Evolutionary conservation across 768 basidiomycete species (phyloP).

Genomic region (Punctularia strigosozonata): DNA sequence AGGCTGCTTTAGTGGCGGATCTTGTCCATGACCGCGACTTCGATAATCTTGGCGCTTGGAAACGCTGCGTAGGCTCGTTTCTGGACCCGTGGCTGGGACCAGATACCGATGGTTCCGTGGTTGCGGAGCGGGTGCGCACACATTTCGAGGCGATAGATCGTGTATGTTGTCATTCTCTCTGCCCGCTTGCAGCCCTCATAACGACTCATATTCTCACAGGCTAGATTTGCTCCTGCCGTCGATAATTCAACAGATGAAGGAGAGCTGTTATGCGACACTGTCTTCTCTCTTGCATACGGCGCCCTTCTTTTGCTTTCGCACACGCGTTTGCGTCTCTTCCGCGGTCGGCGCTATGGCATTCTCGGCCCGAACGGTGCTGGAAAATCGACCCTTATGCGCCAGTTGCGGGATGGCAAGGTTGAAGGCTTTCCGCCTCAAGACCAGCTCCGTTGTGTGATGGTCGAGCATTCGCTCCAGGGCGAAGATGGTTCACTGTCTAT

Average conservation of each 20-base stretch:
- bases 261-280: conserved; percentile 81
- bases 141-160: conserved; percentile 74
- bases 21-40: conserved; percentile 53
- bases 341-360: conserved; percentile 90
- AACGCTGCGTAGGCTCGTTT: conserved; percentile 61
- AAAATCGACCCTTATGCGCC: conserved; percentile 93
- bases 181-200: conserved; percentile 3
- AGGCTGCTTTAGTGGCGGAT: conserved; percentile 66
- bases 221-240: conserved; percentile 37
- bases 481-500: conserved; percentile 79
- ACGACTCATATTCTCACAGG: conserved; percentile 22
- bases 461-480: conserved; percentile 92
- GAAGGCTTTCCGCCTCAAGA: conserved; percentile 92
- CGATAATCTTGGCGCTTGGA: conserved; percentile 44
- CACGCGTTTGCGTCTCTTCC: conserved; percentile 78
- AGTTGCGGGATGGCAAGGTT: conserved; percentile 87
- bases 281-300: conserved; percentile 94
- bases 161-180: conserved; percentile 21
- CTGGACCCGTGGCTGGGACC: conserved; percentile 52
- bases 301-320: conserved; percentile 90
- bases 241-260: conserved; percentile 53
- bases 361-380: conserved; percentile 94
- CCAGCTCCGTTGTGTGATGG: conserved; percentile 86
- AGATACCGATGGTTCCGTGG: conserved; percentile 31
- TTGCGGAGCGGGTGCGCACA: conserved; percentile 52